These are phyloP conservation scores for Lentinula lateritia DNA, from an alignment of 768 basidiomycete genomes.

Conservation along the genomic window DNA sequence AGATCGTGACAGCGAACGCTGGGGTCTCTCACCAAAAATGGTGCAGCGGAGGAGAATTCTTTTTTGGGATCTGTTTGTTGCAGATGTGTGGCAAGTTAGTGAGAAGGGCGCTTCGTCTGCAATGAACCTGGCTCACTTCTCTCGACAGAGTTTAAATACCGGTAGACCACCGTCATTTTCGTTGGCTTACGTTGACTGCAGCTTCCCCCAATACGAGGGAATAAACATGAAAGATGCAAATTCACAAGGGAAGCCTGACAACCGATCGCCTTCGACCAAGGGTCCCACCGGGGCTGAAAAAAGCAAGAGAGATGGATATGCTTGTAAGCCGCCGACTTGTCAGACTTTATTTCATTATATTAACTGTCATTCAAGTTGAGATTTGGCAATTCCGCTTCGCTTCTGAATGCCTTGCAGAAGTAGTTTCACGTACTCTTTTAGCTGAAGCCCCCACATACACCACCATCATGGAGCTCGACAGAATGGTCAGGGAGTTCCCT, in stretches of 20 bases:
- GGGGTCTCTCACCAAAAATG: slow-evolving; percentile 57
- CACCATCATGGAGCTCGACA: slow-evolving; percentile 63
- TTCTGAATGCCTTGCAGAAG: slow-evolving; percentile 58
- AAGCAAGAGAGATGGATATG: slow-evolving; percentile 17
- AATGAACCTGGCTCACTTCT: background rate
- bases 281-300: background rate
- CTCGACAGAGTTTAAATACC: slow-evolving; percentile 54
- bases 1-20: slow-evolving; percentile 61
- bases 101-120: background rate
- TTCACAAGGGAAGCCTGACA: background rate
- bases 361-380: slow-evolving; percentile 35
- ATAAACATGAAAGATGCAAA: slow-evolving; percentile 20
- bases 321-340: slow-evolving; percentile 7
- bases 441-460: slow-evolving; percentile 60
- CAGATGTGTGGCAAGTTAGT: slow-evolving; percentile 64
- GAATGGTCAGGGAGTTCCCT: slow-evolving; percentile 61
- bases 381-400: slow-evolving; percentile 64
- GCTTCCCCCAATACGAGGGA: slow-evolving; percentile 41
- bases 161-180: slow-evolving; percentile 70
- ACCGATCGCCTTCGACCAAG: background rate
- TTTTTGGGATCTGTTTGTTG: slow-evolving; percentile 77
- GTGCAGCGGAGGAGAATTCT: slow-evolving; percentile 61
- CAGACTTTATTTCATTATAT: background rate
- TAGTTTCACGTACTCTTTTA: slow-evolving; percentile 54
- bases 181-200: slow-evolving; percentile 62